Base-by-base conservation (phyloP, 352 stramenopile genomes). In the Aphanomyces astaci region DNA sequence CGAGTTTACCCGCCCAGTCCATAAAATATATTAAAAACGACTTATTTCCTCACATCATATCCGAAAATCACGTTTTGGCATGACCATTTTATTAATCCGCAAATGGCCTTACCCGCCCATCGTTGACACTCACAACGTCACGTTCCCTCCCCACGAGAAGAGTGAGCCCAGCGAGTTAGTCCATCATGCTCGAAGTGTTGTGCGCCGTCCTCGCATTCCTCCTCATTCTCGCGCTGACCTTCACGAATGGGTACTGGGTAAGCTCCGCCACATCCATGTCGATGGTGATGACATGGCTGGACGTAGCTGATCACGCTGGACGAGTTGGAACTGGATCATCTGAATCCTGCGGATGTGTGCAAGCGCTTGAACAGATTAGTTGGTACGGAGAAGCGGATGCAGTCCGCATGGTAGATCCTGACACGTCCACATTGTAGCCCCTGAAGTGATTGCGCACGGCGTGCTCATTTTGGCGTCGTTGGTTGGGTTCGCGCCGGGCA, bases 191-290 rank as follows among this genome's bases (percentile, higher is more conserved):
- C 82, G 72, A 85, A 66, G 82, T 94, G 43, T 63, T 92, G 33
- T 65, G 90, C 19, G 86, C 84, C 51, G 81, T 94, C 70, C 77
- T 92, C 46, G 86, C 76, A 73, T 94, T 94, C 75, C 74, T 90
- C 45, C 78, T 89, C 73, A 92, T 94, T 64, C 80, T 92, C 65
- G 82, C 79, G 56, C 79, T 94, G 60, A 94, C 86, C 45, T 94
- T 94, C 71, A 77, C 92, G 31, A 94, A 94, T 56, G 86, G 86
- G 62, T 94, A 91, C 71, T 94, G 84, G 84, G 84, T 94, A 39
- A 63, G 81, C 79, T 9, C 19, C 1, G 17, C 10, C 11, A 7
- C 9, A 13, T 63, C 28, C 24, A 19, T 24, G 17, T 4, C 27
- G 15, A 33, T 43, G n/a, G 27, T 49, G 24, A 7, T 43, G 36